Conservation (phyloP, 2,329 filamentous ascomycete species). For the Aspergillus sp. region DNA sequence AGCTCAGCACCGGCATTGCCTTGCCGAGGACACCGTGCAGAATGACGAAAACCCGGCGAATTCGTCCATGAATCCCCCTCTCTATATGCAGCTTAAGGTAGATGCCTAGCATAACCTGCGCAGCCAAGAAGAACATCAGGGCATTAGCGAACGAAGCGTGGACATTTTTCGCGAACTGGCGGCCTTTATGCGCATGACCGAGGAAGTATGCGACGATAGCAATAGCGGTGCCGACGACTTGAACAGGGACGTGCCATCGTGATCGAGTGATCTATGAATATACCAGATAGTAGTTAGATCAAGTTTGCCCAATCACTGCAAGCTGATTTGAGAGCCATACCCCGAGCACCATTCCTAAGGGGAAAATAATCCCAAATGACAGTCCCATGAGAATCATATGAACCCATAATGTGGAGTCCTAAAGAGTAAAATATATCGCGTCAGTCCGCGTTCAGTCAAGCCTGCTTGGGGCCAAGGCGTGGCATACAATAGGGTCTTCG, state of each 20-base stretch:
- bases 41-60: slow-evolving; percentile 70
- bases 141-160: slow-evolving; percentile 78
- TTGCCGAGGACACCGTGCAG: slow-evolving; percentile 83
- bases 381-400: slow-evolving; percentile 88
- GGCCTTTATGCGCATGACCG: slow-evolving; percentile 85
- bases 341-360: slow-evolving; percentile 90
- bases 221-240: slow-evolving; percentile 71
- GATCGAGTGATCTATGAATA: slow-evolving; percentile 73
- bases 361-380: slow-evolving; percentile 89
- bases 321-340: slow-evolving; percentile 47
- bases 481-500: slow-evolving; percentile 68
- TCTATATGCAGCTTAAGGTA: slow-evolving; percentile 90
- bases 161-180: slow-evolving; percentile 78
- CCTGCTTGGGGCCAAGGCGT: background rate
- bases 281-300: slow-evolving; percentile 1
- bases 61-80: slow-evolving; percentile 74
- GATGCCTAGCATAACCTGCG: slow-evolving; percentile 75
- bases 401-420: slow-evolving; percentile 84
- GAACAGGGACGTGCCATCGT: slow-evolving; percentile 90
- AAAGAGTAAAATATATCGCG: background rate
- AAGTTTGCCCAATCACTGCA: background rate
- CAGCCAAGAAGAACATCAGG: slow-evolving; percentile 75
- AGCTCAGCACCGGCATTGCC: slow-evolving; percentile 78
- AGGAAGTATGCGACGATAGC: slow-evolving; percentile 85
- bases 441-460: slow-evolving; percentile 8